Conservation (phyloP, 768 basidiomycete genomes). For the Hortiboletus flavorubellus region DNA sequence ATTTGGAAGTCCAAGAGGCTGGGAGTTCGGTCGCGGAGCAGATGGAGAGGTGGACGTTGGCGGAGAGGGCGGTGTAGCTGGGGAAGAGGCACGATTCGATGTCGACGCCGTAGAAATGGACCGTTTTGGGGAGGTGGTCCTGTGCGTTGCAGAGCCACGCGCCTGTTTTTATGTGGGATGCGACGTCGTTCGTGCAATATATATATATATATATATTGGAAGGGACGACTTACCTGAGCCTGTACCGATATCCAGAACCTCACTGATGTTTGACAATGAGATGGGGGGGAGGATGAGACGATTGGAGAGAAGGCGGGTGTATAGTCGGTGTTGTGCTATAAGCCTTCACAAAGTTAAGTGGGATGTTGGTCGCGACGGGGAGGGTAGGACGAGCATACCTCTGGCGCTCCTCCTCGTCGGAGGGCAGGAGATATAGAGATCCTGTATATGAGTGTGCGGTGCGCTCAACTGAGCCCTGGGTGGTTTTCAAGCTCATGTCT, state of each 20-base stretch:
- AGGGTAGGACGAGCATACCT: constrained; percentile 6
- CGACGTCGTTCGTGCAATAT: too few relatives aligned
- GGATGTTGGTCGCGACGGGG: too few relatives aligned
- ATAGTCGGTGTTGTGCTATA: constrained; percentile 17
- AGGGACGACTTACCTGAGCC: constrained; percentile 15
- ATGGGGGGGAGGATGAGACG: constrained; percentile 23
- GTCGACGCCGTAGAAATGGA: constrained; percentile 25
- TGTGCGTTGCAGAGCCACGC: constrained; percentile 23
- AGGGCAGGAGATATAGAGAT: constrained; percentile 23
- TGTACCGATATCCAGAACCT: constrained; percentile 23
- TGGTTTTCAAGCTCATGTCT: constrained; percentile 6
- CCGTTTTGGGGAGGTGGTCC: constrained; percentile 11
- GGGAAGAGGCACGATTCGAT: constrained; percentile 25
- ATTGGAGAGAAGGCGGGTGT: constrained; percentile 19
- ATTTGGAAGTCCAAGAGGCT: constrained; percentile 27
- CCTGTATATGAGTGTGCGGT: constrained; percentile 20
- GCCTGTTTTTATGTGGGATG: background rate
- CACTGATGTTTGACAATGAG: constrained; percentile 9
- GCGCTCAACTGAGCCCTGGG: constrained; percentile 1
- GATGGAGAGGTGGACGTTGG: constrained; percentile 21
- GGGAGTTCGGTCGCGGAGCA: constrained; percentile 30
- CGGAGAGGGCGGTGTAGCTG: background rate
- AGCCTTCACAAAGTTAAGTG: constrained; percentile 7
- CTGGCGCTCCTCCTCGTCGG: constrained; percentile 25
- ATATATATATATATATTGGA: background rate